phyloP scores from a whole-genome alignment of 192 early-diverging fungal species.

The Dissophora ornata region DNA sequence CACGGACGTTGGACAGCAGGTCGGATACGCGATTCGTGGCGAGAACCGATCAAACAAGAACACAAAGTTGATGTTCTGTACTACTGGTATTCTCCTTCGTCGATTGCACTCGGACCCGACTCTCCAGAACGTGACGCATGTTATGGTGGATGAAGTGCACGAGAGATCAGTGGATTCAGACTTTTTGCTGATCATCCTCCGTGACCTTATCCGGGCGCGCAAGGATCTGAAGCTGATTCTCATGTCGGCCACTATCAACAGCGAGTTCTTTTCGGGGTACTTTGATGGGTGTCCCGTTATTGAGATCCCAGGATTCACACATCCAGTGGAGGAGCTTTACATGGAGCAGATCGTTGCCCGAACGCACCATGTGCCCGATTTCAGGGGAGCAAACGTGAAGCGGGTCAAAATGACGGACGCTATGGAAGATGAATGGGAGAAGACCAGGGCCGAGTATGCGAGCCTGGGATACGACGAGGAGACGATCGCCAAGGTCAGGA shows the following conservation, averaged over 20 bases:
- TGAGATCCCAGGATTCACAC: constrained; percentile 81
- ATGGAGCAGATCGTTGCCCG: constrained; percentile 61
- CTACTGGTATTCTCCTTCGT: constrained; percentile 75
- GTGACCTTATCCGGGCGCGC: constrained; percentile 65
- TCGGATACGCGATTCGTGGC: constrained; percentile 75
- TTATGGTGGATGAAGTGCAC: constrained; percentile 92
- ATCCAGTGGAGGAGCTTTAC: constrained; percentile 74
- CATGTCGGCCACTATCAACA: constrained; percentile 94
- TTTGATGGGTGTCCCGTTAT: constrained; percentile 76
- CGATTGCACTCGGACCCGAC: constrained; percentile 73
- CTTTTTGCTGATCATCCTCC: constrained; percentile 82
- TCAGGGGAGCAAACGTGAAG: constrained; percentile 30
- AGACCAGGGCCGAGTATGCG: constrained; percentile 45
- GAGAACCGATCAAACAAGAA: constrained; percentile 66
- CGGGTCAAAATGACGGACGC: constrained; percentile 45
- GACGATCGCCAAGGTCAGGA: constrained; percentile 49
- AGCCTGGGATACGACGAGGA: constrained; percentile 54
- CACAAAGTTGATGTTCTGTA: constrained; percentile 79
- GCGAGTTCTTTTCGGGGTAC: constrained; percentile 79
- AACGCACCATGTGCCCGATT: constrained; percentile 71
- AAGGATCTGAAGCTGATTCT: constrained; percentile 81
- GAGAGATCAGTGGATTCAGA: constrained; percentile 84
- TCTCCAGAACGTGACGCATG: constrained; percentile 72
- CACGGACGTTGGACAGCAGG: constrained; percentile 35
- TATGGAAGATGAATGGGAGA: constrained; percentile 57